Base-by-base conservation (phyloP, 2,329 filamentous ascomycete species). In the Macrophomina pseudophaseolina region DNA sequence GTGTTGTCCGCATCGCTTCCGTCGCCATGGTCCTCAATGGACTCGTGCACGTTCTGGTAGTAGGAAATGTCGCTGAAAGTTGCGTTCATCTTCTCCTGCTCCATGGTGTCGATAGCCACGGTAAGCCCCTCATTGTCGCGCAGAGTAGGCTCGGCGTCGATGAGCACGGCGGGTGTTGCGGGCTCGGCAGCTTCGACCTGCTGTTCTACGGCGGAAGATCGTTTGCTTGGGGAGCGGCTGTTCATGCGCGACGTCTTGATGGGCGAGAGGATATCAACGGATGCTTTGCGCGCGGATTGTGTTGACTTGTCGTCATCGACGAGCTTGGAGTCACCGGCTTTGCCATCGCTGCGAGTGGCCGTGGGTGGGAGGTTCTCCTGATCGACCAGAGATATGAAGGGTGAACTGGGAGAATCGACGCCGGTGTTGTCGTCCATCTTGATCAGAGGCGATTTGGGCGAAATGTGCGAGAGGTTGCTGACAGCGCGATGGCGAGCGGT, bases 1-100 rank as follows among this genome's bases (percentile, higher is more conserved):
- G 89, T 91, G 71, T 92, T 90, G 70, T 93, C 90, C 12, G 83
- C 71, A 59, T 70, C 74, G 5, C 68, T 68, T 35, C 71, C 67
- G 1, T 72, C 70, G 23, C 66, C 67, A 9, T 64, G 30, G n/a
- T 72, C 68, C 52, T 75, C 74, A 7, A 73, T 70, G 14, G 67
- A 67, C 5, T 70, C 67, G 30, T 35, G 46, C 12, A 62, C 62
- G 46, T 63, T 59, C 9, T 72, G 70, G 30, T 72, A 69, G 51
- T 72, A 67, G 7, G 70, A 70, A 53, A 70, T 71, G 44, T 73
- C 70, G 56, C 71, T 73, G 14, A 69, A 72, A 35, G 70, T 69
- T 23, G 53, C 35, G 11, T 66, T 66, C 56, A 58, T 40, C 52
- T 56, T 58, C 16, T 71, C 71, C 60, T 76, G 71, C 33, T 78